Percentiles rank a stretch among this genome's conserved stretches.
Conservation (phyloP, 352 stramenopile genomes). For the Globisporangium lucens region DNA sequence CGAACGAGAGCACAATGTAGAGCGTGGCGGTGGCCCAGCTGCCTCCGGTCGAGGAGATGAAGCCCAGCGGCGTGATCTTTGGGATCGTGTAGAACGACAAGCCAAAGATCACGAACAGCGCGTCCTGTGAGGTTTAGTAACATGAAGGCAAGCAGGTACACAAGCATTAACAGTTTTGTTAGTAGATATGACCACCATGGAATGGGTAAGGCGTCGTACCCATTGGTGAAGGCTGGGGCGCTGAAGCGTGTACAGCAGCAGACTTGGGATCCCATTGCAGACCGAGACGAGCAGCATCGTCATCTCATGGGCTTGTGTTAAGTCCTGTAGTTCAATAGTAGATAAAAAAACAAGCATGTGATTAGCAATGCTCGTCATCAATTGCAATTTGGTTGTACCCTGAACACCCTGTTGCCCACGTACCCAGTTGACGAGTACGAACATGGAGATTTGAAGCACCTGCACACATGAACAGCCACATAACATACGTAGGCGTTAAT, state of each 20-base stretch:
- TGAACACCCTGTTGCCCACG: not conserved
- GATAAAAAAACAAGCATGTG: no score
- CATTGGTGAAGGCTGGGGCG: conserved; percentile 75
- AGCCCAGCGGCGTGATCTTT: conserved; percentile 79
- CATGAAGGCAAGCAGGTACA: not conserved
- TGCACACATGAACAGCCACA: conserved; percentile 17
- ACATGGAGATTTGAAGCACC: conserved; percentile 76
- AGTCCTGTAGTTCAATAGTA: conserved; percentile 15
- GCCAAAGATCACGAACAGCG: conserved; percentile 79
- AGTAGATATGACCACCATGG: not conserved
- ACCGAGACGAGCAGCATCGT: conserved; percentile 76
- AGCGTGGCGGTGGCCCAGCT: conserved; percentile 63
- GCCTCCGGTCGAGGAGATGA: conserved; percentile 66
- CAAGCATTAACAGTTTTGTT: not conserved
- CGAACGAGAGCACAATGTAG: conserved; percentile 53
- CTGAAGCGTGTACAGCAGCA: conserved; percentile 70
- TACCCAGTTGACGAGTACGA: conserved; percentile 68
- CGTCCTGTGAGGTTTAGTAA: conserved; percentile 45
- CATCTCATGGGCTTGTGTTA: conserved; percentile 57
- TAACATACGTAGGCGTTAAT: not conserved
- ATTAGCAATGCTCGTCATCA: no score
- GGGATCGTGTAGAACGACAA: conserved; percentile 85
- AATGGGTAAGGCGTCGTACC: conserved; percentile 28
- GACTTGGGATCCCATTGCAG: conserved; percentile 63
- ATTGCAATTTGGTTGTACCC: not conserved